Evolutionary conservation across 2,329 filamentous ascomycete species (phyloP).

Genomic region (Alternaria brassicae): DNA sequence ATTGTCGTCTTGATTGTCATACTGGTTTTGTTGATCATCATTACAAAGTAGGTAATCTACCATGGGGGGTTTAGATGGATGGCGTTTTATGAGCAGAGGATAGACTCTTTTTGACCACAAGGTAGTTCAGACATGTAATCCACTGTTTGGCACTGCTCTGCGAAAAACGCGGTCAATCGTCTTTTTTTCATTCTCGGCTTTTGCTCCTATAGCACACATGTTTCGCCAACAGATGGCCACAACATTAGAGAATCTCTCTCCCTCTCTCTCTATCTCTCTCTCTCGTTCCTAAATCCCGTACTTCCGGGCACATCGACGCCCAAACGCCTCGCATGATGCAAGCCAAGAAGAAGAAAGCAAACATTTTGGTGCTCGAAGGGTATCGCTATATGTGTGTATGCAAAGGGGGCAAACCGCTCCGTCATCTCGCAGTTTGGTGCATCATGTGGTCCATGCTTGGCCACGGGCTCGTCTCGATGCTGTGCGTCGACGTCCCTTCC

Average conservation of each 20-base stretch:
- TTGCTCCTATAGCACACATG: neutral
- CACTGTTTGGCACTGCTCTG: no score
- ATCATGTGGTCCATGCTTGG: no score
- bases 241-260: neutral
- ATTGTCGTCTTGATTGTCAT: constrained; percentile 80
- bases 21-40: constrained; percentile 79
- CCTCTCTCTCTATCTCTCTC: neutral
- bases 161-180: no score
- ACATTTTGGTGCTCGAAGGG: constrained; percentile 7
- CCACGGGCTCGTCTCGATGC: no score
- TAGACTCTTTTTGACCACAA: no score
- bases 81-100: no score
- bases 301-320: neutral
- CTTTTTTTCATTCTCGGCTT: no score
- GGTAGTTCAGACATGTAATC: no score
- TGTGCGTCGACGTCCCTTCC: no score
- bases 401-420: constrained; percentile 2
- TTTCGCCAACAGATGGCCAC: neutral
- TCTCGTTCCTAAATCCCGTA: constrained; percentile 1
- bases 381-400: constrained; percentile 10
- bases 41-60: constrained; percentile 50
- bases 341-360: constrained; percentile 8
- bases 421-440: neutral
- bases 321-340: constrained; percentile 34
- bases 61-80: neutral